These are phyloP conservation scores for Fraxinus floribunda DNA, from an alignment of 305 asterid genomes.

Conservation along the genomic window DNA sequence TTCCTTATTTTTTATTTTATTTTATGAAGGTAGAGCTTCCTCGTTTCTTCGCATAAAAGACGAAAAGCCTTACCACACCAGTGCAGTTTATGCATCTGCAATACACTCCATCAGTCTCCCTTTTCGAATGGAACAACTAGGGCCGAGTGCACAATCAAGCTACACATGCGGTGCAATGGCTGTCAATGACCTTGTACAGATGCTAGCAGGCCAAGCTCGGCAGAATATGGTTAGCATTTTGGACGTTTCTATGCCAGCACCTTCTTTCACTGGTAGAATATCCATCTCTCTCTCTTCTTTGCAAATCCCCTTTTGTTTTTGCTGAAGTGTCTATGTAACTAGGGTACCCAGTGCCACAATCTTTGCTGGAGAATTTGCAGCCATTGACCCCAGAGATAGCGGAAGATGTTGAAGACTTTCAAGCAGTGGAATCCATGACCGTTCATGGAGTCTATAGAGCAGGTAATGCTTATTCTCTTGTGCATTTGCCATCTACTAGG, in stretches of 20 bases:
- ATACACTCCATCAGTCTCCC: slow-evolving; percentile 87
- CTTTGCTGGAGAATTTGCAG: slow-evolving; percentile 54
- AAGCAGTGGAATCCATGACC: slow-evolving; percentile 65
- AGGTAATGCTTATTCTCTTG: slow-evolving; percentile 44
- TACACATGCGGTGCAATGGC: slow-evolving; percentile 63
- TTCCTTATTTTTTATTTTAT: not conserved
- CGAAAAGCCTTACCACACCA: slow-evolving; percentile 68
- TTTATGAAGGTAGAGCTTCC: slow-evolving; percentile 58
- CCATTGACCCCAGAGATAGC: slow-evolving; percentile 67
- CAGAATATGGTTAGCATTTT: slow-evolving; percentile 66
- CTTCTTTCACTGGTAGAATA: slow-evolving; percentile 58
- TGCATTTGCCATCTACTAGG: slow-evolving; percentile 3
- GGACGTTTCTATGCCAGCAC: slow-evolving; percentile 80
- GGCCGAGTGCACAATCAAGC: slow-evolving; percentile 57
- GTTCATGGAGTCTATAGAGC: slow-evolving; percentile 75
- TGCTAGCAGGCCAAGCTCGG: slow-evolving; percentile 73
- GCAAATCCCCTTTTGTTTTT: slow-evolving; percentile 5
- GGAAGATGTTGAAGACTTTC: slow-evolving; percentile 63
- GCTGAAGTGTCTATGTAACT: slow-evolving; percentile 19
- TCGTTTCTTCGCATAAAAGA: slow-evolving; percentile 61
- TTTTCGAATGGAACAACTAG: slow-evolving; percentile 68
- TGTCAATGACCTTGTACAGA: slow-evolving; percentile 59
- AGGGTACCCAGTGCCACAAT: slow-evolving; percentile 44
- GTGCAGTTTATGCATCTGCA: slow-evolving; percentile 93
- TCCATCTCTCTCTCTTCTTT: not conserved